Evolutionary conservation across 345 rosid species (phyloP), one percentile per base, ranked within the genome.

Genomic region (Kernera saxatilis): DNA sequence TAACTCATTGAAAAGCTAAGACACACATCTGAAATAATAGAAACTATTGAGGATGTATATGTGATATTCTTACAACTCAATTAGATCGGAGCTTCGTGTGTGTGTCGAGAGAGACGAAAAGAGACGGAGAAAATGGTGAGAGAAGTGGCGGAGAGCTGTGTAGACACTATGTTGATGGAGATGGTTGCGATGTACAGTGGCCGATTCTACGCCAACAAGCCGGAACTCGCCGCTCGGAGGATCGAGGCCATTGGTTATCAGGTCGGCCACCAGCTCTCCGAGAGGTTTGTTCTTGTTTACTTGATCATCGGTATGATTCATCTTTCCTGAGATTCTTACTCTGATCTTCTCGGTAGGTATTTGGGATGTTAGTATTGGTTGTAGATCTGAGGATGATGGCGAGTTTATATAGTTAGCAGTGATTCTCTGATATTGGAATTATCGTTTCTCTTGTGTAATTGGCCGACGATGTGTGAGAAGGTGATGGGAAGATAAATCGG

Each of bases 191-290:
- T 92, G 17, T 92, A 87, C 64, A 87, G 89, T 78, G 88, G 81
- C 61, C 88, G 89, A 12, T 92, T 95, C 82, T 90, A 89, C 72
- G 85, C 87, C 52, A 87, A 80, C 57, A 95, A 88, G 72, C 93
- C 96, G n/a, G 97, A 95, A 41, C 92, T 95, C 60, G 97, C 98
- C n/a, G 99, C 97, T 32, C 96, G 97, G 27, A 84, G 99, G 72
- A 95, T 95, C 87, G 98, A 95, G 71, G 92, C 98, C 69, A 95
- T 95, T 52, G 99, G 99, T 67, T 95, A 87, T 64, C 99, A 95
- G 79, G 98, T 95, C 80, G 99, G 99, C 65, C 96, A 90, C 73
- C 99, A 95, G 91, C 99, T 95, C 80, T 90, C 97, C 60, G 99
- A 92, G 81, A 87, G 98, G 97, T 89, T 73, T 65, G 70, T 74